Evolutionary conservation across 2,329 filamentous ascomycete species (phyloP).

Genomic region (Aspergillus hortae): DNA sequence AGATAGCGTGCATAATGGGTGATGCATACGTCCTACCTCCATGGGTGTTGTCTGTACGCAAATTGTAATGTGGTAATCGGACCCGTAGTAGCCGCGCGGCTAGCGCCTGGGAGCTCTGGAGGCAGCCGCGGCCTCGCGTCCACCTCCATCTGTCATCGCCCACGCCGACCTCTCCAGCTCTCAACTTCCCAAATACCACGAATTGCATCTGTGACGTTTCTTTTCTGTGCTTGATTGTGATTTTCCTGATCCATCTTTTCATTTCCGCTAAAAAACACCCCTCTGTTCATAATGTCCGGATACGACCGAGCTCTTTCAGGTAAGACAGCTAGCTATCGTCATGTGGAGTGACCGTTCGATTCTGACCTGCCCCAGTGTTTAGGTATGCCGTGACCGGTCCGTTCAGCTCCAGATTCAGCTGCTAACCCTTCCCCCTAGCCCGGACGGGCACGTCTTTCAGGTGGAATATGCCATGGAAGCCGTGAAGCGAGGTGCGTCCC

Average conservation of each 20-base stretch:
- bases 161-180: constrained; percentile 12
- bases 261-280: constrained; percentile 1
- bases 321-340: constrained; percentile 49
- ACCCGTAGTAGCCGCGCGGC: constrained; percentile 20
- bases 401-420: constrained; percentile 11
- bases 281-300: constrained; percentile 65
- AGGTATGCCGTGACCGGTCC: constrained; percentile 54
- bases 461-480: constrained; percentile 99
- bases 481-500: constrained; percentile 80
- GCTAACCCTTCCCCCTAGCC: constrained; percentile 60
- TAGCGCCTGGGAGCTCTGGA: constrained; percentile 23
- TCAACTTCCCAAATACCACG: constrained; percentile 11
- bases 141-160: constrained; percentile 25
- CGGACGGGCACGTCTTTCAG: constrained; percentile 99
- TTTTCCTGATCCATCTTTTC: constrained; percentile 7
- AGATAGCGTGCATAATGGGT: constrained; percentile 2
- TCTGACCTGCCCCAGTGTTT: constrained; percentile 63
- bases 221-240: not conserved
- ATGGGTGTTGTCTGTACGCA: not conserved
- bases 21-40: not conserved
- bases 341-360: constrained; percentile 10
- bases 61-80: not conserved
- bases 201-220: constrained; percentile 11
- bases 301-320: constrained; percentile 99
- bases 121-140: constrained; percentile 25